Conservation (phyloP, 805 yeast species). For the Cyberlindnera lachancei region DNA sequence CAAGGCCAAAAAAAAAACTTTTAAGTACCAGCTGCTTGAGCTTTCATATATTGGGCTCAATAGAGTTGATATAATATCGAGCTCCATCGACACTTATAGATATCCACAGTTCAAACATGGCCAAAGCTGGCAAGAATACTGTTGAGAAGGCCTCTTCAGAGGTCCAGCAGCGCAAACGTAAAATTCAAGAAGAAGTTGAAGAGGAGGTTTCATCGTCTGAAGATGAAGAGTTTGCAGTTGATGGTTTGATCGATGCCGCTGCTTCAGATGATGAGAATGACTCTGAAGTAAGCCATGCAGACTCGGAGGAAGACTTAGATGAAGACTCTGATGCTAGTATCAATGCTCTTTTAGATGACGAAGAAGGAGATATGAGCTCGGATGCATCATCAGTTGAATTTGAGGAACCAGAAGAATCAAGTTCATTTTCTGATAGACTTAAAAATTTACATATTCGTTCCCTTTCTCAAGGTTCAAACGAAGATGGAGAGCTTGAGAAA, state of each 20-base stretch:
- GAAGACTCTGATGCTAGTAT: constrained; percentile 55
- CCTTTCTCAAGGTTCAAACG: constrained; percentile 29
- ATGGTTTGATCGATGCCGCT: constrained; percentile 31
- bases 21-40: no score
- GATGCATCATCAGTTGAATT: constrained; percentile 30
- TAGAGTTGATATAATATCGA: background rate
- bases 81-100: background rate
- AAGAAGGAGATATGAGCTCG: constrained; percentile 46
- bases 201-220: constrained; percentile 5
- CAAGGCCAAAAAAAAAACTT: background rate
- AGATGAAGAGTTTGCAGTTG: constrained; percentile 11
- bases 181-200: constrained; percentile 12
- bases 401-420: constrained; percentile 1
- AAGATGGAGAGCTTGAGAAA: constrained; percentile 33
- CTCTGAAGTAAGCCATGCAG: constrained; percentile 5
- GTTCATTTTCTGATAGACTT: constrained; percentile 40
- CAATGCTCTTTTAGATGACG: constrained; percentile 41
- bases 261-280: constrained; percentile 8
- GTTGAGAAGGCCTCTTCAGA: background rate
- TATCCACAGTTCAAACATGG: background rate
- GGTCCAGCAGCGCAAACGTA: constrained; percentile 17
- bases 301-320: no score
- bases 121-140: background rate
- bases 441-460: constrained; percentile 49
- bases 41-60: background rate